A percentile compares a stretch with the other conserved stretches of the same genome.
Conservation (phyloP, 78 protist genomes). For the Monocercomonoides exilis region DNA sequence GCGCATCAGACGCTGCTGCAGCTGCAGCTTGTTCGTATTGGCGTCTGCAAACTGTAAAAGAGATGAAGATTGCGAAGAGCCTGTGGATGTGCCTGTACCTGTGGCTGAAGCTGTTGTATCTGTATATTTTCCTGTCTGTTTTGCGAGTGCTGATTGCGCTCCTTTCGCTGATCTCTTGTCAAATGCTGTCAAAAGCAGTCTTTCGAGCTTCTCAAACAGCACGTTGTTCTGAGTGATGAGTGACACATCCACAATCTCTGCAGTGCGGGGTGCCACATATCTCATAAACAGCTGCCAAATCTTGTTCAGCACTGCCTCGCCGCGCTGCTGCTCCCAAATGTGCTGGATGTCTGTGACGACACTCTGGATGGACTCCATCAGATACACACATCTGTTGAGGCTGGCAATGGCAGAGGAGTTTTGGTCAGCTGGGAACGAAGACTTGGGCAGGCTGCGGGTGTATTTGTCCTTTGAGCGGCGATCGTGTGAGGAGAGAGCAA, state of each 20-base stretch:
- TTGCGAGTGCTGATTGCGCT: too few relatives aligned
- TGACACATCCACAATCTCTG: background rate
- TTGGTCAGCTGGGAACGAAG: too few relatives aligned
- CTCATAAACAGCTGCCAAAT: background rate
- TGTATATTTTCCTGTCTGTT: too few relatives aligned
- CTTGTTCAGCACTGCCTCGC: background rate
- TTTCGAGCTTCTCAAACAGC: too few relatives aligned
- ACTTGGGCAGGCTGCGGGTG: too few relatives aligned
- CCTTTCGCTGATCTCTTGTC: too few relatives aligned
- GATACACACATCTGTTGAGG: too few relatives aligned
- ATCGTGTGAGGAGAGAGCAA: too few relatives aligned
- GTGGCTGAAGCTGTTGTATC: background rate
- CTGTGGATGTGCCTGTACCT: background rate
- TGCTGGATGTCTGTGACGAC: background rate
- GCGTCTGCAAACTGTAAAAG: background rate
- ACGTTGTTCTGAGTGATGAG: background rate
- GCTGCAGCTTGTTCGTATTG: background rate
- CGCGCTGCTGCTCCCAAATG: background rate
- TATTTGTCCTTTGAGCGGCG: too few relatives aligned
- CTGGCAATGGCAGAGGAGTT: too few relatives aligned
- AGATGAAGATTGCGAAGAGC: background rate
- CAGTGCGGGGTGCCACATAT: background rate
- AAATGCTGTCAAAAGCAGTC: too few relatives aligned
- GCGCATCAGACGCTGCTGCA: background rate
- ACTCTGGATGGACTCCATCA: background rate